Evolutionary conservation across 2,329 filamentous ascomycete species (phyloP).

Genomic region (Macroventuria anomochaeta): DNA sequence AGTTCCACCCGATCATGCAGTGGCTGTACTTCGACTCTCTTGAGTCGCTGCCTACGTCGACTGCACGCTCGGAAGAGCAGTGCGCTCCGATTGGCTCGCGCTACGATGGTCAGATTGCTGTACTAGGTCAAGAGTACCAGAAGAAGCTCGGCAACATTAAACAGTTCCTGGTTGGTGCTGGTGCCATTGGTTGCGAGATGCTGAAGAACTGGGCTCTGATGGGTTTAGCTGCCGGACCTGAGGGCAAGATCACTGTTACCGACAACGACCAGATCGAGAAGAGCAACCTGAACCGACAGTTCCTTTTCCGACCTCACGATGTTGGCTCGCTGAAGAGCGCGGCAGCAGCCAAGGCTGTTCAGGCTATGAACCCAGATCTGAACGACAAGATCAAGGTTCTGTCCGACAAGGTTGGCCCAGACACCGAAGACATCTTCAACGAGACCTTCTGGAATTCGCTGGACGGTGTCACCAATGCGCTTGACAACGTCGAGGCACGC

Average conservation of each 20-base stretch:
- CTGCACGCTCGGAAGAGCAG: conserved; percentile 78
- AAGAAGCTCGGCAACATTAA: conserved; percentile 89
- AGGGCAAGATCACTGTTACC: conserved; percentile 89
- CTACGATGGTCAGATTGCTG: conserved; percentile 96
- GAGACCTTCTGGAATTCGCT: conserved; percentile 88
- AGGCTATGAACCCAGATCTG: conserved; percentile 94
- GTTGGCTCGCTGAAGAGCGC: conserved; percentile 98
- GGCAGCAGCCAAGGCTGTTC: conserved; percentile 85
- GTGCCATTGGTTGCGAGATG: conserved; percentile 98
- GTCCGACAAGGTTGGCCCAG: conserved; percentile 86
- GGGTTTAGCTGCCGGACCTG: conserved; percentile 84
- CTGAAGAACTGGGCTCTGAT: conserved; percentile 99
- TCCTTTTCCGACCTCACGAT: conserved; percentile 91
- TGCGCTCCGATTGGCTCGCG: conserved; percentile 85
- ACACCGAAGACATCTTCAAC: conserved; percentile 94
- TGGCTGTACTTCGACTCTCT: conserved; percentile 98
- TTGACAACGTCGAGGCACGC: conserved; percentile 96
- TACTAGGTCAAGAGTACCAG: conserved; percentile 92
- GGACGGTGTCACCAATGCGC: conserved; percentile 92
- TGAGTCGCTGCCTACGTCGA: conserved; percentile 85
- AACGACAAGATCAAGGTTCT: conserved; percentile 82
- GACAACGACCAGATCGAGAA: conserved; percentile 99
- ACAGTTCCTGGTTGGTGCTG: conserved; percentile 93
- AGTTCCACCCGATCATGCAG: conserved; percentile 94
- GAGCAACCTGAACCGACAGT: conserved; percentile 97